phyloP scores from a whole-genome alignment of 2,329 filamentous ascomycete genomes.

The Calonectria hongkongensis region DNA sequence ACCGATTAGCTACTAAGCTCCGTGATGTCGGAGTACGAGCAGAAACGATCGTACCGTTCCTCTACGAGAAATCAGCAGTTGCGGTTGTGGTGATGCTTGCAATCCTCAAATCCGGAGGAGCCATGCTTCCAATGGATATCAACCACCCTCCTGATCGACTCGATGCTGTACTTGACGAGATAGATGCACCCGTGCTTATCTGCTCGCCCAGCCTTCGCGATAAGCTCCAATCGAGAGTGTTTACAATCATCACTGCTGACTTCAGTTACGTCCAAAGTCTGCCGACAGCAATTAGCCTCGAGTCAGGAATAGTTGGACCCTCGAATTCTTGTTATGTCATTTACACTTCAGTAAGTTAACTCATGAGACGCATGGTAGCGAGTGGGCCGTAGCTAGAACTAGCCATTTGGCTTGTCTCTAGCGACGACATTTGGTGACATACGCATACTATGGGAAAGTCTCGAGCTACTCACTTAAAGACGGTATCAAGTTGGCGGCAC shows the following conservation, averaged over 20 bases:
- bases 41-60: constrained; percentile 25
- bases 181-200: constrained; percentile 26
- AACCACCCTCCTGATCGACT: constrained; percentile 23
- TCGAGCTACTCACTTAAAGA: background rate
- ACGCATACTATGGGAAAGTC: constrained; percentile 15
- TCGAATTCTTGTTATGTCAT: constrained; percentile 26
- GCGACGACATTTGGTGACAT: constrained; percentile 12
- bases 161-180: constrained; percentile 17
- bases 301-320: constrained; percentile 18
- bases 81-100: constrained; percentile 26
- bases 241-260: constrained; percentile 13
- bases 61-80: constrained; percentile 22
- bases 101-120: constrained; percentile 24
- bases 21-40: constrained; percentile 25
- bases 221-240: constrained; percentile 5
- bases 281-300: constrained; percentile 22
- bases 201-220: constrained; percentile 24
- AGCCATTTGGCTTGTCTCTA: constrained; percentile 13
- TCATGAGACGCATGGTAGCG: constrained; percentile 12
- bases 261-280: constrained; percentile 16
- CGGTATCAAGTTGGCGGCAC: constrained; percentile 4
- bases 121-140: constrained; percentile 21
- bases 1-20: constrained; percentile 20
- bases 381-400: constrained; percentile 3
- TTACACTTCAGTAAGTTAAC: constrained; percentile 24